Percentiles rank a stretch among this genome's conserved stretches.
Conservation (phyloP, 805 yeast species). For the Spathaspora sp. region DNA sequence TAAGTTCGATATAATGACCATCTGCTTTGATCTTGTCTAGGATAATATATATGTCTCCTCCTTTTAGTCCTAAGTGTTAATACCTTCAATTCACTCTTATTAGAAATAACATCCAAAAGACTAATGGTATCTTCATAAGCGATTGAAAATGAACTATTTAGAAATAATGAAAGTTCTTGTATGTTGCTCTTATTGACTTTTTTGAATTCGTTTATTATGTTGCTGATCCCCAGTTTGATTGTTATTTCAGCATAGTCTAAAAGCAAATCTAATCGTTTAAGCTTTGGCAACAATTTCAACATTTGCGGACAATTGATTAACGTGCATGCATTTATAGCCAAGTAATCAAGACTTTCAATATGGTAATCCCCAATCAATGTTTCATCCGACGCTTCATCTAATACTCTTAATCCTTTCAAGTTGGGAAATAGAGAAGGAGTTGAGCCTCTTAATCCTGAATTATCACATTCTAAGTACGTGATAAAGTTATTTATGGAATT, state of each 20-base stretch:
- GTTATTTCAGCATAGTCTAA: constrained; percentile 4
- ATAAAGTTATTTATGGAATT: constrained; percentile 17
- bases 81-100: background rate
- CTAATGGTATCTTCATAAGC: constrained; percentile 4
- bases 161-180: constrained; percentile 1
- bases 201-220: background rate
- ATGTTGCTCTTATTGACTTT: background rate
- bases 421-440: constrained; percentile 17
- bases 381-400: constrained; percentile 11
- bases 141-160: constrained; percentile 4
- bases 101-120: background rate
- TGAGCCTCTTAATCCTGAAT: constrained; percentile 10
- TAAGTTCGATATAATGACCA: constrained; percentile 2
- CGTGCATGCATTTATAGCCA: constrained; percentile 16
- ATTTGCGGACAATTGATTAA: constrained; percentile 1
- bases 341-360: constrained; percentile 5
- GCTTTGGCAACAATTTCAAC: background rate
- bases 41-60: background rate
- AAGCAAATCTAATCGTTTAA: constrained; percentile 5
- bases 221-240: background rate
- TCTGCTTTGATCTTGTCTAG: background rate
- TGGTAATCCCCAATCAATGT: background rate
- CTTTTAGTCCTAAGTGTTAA: constrained; percentile 3
- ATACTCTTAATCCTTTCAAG: constrained; percentile 15
- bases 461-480: constrained; percentile 21